Base-by-base conservation (phyloP, 306 rosid genomes). In the Malus asiatica region DNA sequence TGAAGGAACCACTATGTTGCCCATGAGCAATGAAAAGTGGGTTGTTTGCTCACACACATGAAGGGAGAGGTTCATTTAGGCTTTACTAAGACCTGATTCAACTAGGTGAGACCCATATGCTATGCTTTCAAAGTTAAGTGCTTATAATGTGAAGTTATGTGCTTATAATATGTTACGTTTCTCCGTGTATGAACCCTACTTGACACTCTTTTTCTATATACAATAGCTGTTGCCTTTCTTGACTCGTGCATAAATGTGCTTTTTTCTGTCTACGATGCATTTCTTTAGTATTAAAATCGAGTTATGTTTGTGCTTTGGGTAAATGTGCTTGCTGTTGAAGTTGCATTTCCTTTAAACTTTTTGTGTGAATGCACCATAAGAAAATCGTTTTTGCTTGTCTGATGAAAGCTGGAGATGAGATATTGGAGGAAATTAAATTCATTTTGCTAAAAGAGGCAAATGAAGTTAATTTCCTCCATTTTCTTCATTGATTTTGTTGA, bases 11-110 rank as follows among this genome's bases (percentile, higher is more conserved):
- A 62, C 81, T 29, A 1, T 69, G 29, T 19, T 89, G 72, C 84
- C 90, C 1, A 20, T 78, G 66, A 87, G 88, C 14, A 87, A 91
- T 78, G 90, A 84, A 33, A 80, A 73, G 3, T 91, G 90, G 90
- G 83, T 73, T 86, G 91, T 85, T 72, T 86, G 77, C 83, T 65
- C 80, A 0, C 68, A 71, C 68, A 65, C 8, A 16, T 40, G 15
- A 51, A 64, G 5, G 14, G 8, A 42, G 22, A 68, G 5, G 44
- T 32, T 60, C 20, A 6, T 48, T 20, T 51, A 69, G 59, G n/a
- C 57, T 46, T 68, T 4, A 18, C 35, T 25, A 29, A 35, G 15
- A 33, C 13, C 44, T 16, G 20, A 20, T 63, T 14, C 18, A 63
- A 30, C n/a, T 0, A 19, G 5, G 8, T 0, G 12, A 22, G 18